Base-by-base conservation (phyloP, 805 yeast genomes). In the Sungouiella thailandica region DNA sequence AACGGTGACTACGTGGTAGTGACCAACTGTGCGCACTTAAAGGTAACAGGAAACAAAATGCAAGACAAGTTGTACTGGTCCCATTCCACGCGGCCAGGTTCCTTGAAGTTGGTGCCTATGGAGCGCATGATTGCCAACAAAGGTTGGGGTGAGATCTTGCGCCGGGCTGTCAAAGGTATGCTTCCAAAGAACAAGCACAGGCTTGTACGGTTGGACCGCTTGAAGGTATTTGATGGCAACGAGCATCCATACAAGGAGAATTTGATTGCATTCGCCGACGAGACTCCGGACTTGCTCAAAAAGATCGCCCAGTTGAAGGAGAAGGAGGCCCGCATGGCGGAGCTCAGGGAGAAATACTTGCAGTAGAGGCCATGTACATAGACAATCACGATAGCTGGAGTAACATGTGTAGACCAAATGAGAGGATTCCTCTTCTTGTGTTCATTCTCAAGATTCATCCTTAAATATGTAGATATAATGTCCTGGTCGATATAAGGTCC, bases 1-100 rank as follows among this genome's bases (percentile, higher is more conserved):
- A 78, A 80, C 44, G 99, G 99, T 10, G 99, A 93, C 60, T 93
- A 89, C 53, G 97, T 93, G 9, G 97, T 93, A 9, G 96, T 90
- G 2, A 84, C 97, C 10, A 94, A 93, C 65, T 88, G 96, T 53
- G 74, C 85, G 38, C 77, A 78, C 44, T 58, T 93, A 50, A 80
- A 79, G 46, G 70, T 83, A n/a, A 80, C 96, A 0, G 97, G 97
- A 43, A 81, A 79, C 40, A 90, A 93, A 58, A 57, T 89, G 51
- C 62, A 77, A 36, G 80, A 88, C 36, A 89, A 85, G 59, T 70
- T 79, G 7, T 93, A 93, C 65, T 82, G 95, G 82, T 73, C 84
- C 37, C 99, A 94, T 60, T 81, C 89, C 20, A 76, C 83, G 4
- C 78, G 83, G 49, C 97, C 97, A 3, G 98, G 98, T 29, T 78